A percentile compares a stretch with the other conserved stretches of the same genome.
Conservation (phyloP, 371 early-diverging fungal genomes). For the Mucor ambiguus region DNA sequence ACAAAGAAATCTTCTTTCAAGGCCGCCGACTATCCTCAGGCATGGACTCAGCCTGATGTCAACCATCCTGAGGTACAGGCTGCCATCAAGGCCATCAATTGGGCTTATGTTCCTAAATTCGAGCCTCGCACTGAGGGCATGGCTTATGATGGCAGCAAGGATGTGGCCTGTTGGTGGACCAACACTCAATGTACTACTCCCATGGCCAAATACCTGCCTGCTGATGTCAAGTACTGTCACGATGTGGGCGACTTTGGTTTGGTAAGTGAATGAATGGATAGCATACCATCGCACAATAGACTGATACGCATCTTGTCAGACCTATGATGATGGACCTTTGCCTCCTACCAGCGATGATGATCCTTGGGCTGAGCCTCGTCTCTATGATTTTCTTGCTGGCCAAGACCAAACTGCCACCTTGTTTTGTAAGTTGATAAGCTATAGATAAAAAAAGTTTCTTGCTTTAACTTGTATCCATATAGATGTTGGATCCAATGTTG, state of each 20-base stretch:
- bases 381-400: constrained; percentile 31
- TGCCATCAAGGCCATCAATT: constrained; percentile 25
- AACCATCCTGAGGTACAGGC: constrained; percentile 23
- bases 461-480: neutral
- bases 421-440: constrained; percentile 21
- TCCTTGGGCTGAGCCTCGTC: constrained; percentile 29
- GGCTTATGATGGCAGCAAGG: constrained; percentile 12
- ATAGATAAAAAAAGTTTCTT: neutral
- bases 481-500: constrained; percentile 52
- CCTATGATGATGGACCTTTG: constrained; percentile 36
- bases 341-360: constrained; percentile 14
- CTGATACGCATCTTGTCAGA: constrained; percentile 6
- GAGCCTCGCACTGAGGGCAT: neutral
- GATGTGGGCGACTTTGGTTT: constrained; percentile 25
- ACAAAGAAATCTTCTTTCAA: neutral
- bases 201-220: constrained; percentile 20
- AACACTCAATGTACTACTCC: constrained; percentile 18
- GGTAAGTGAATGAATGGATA: constrained; percentile 1
- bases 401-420: constrained; percentile 28
- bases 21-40: constrained; percentile 7
- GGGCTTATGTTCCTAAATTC: constrained; percentile 24
- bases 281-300: neutral
- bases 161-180: constrained; percentile 30
- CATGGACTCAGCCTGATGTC: constrained; percentile 14
- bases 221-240: constrained; percentile 22